Base-by-base conservation (phyloP, 2,329 filamentous ascomycete genomes). In the Pseudohalonectria lignicola region DNA sequence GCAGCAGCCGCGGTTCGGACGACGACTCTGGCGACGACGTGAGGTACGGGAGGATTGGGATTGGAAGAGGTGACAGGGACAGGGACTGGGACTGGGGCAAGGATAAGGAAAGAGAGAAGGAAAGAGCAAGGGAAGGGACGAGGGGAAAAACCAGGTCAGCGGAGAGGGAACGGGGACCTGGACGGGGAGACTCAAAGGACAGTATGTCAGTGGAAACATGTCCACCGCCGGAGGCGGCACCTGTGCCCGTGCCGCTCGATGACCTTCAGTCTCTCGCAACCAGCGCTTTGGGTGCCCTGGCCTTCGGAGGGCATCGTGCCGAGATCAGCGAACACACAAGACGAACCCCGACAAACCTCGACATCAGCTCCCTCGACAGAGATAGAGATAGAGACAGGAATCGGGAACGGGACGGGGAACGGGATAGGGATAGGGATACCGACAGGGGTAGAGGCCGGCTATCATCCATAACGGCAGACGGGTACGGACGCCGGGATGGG, bases 241-340 rank as follows among this genome's bases (percentile, higher is more conserved):
- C 13, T 31, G 8, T 26, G 8, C 37, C 21, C 23, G 25, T 29
- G n/a, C 19, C 35, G 13, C 12, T 33, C 4, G 15, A 15, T n/a
- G 53, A 54, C 37, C 42, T 57, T 23, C 52, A 54, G 35, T 49
- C 49, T 16, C 43, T 59, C 28, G 56, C 57, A 4, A 53, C 52
- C 13, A 52, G 46, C 25, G 57, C 55, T 4, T 42, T 60, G 32
- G 53, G 49, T 4, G 41, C 47, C 10, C 41, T 52, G 26, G 42
- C 20, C 17, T 37, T 43, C 43, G 4, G 38, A 44, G 23, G 41
- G 17, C 26, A 18, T 17, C 17, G 33, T 4, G 28, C 16, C 20
- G 39, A 32, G 23, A 32, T 18, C 26, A 19, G 31, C 31, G 30
- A 39, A 10, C 18, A 16, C 5, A 13, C 29, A 6, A 17, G 21